Conservation (phyloP, 2,329 filamentous ascomycete species). For the Fusarium drepaniforme region DNA sequence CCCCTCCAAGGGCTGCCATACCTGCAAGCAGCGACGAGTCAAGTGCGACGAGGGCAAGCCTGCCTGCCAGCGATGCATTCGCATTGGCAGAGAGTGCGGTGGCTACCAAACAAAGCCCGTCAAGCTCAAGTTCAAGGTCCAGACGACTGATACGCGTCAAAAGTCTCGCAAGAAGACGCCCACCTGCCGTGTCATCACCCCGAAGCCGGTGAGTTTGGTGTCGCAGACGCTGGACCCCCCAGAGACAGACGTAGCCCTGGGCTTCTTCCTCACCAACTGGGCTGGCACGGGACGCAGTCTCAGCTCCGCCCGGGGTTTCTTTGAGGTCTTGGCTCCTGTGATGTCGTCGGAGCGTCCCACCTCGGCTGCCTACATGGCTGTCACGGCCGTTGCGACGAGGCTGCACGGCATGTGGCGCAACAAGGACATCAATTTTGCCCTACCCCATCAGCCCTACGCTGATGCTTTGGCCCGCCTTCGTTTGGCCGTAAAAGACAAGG, state of each 20-base stretch:
- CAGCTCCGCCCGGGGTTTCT: slow-evolving; percentile 16
- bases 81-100: slow-evolving; percentile 13
- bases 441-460: not conserved
- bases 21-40: slow-evolving; percentile 20
- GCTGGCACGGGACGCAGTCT: slow-evolving; percentile 9
- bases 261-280: slow-evolving; percentile 19
- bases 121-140: slow-evolving; percentile 16
- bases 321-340: slow-evolving; percentile 19
- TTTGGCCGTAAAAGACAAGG: not conserved
- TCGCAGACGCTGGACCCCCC: slow-evolving; percentile 2
- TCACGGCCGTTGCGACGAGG: slow-evolving; percentile 17
- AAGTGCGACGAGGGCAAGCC: slow-evolving; percentile 32
- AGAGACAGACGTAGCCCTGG: slow-evolving; percentile 16
- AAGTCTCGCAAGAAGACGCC: not conserved
- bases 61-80: slow-evolving; percentile 11
- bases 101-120: slow-evolving; percentile 17
- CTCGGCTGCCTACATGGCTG: slow-evolving; percentile 10
- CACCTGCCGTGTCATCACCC: not conserved
- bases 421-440: not conserved
- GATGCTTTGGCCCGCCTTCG: slow-evolving; percentile 13
- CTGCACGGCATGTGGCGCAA: slow-evolving; percentile 12
- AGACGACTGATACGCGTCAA: not conserved
- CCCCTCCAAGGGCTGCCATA: slow-evolving; percentile 25
- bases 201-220: not conserved
- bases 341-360: slow-evolving; percentile 9